Evolutionary conservation across 1,139 yeast genomes (phyloP).

Genomic region (Blastobotrys apis): DNA sequence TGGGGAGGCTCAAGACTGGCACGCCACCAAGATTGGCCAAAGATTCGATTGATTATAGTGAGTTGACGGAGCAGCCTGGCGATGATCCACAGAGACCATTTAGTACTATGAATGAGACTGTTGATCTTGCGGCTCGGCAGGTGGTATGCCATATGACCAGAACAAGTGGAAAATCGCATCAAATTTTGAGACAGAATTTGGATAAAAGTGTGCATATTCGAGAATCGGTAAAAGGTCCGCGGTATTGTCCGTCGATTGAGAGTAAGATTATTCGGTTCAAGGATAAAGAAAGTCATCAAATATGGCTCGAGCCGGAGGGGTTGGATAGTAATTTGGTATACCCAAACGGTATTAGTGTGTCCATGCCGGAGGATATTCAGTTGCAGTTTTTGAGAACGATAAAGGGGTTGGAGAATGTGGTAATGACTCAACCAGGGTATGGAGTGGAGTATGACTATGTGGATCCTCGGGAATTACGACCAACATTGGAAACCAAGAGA

Average conservation of each 20-base stretch:
- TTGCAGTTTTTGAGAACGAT: conserved; percentile 66
- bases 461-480: conserved; percentile 81
- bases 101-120: conserved; percentile 73
- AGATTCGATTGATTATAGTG: conserved; percentile 61
- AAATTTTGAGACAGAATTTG: conserved; percentile 61
- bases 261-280: conserved; percentile 80
- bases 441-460: conserved; percentile 98
- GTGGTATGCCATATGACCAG: conserved; percentile 70
- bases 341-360: conserved; percentile 94
- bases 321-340: conserved; percentile 77
- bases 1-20: conserved; percentile 93
- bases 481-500: conserved; percentile 75
- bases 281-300: conserved; percentile 67
- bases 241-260: conserved; percentile 97
- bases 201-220: conserved; percentile 83
- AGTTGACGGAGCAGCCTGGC: conserved; percentile 64
- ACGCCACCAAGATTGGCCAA: conserved; percentile 88
- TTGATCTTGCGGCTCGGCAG: conserved; percentile 49
- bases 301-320: conserved; percentile 98
- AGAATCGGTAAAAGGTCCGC: conserved; percentile 93
- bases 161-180: conserved; percentile 74
- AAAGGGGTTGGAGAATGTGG: conserved; percentile 84
- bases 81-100: conserved; percentile 84
- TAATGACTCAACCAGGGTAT: conserved; percentile 90
- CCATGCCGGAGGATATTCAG: conserved; percentile 95